phyloP scores from a whole-genome alignment of 148 eudicot genomes.

The Heliamphora exappendiculata region DNA sequence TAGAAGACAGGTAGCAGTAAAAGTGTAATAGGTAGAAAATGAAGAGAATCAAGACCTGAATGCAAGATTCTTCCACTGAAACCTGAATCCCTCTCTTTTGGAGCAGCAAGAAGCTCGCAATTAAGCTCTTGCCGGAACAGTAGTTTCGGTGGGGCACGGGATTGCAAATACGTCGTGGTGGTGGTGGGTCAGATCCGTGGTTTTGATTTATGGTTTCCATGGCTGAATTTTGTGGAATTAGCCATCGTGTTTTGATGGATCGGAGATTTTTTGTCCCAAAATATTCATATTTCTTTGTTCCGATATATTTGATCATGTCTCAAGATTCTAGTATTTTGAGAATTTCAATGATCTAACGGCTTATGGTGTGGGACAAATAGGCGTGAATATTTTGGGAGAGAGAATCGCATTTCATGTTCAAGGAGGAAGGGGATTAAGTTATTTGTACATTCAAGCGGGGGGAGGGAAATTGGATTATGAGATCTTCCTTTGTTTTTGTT shows the following conservation, averaged over 20 bases:
- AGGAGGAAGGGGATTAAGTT: constrained; percentile 2
- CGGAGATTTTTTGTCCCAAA: too few species aligned
- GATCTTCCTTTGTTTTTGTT: not conserved
- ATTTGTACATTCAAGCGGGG: constrained; percentile 22
- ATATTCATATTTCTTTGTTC: too few species aligned
- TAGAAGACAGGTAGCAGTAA: constrained; percentile 52
- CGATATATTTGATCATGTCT: too few species aligned
- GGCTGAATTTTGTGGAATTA: constrained; percentile 32
- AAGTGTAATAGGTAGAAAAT: not conserved
- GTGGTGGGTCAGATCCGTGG: not conserved
- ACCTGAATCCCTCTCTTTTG: not conserved
- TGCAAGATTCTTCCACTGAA: constrained; percentile 13
- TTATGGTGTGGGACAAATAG: too few species aligned
- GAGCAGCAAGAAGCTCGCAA: not conserved
- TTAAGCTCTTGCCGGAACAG: not conserved
- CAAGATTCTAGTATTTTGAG: too few species aligned
- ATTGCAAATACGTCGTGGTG: not conserved
- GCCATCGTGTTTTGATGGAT: constrained; percentile 16
- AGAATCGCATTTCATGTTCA: too few species aligned
- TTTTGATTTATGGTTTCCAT: not conserved
- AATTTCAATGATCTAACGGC: too few species aligned
- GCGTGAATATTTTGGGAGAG: too few species aligned
- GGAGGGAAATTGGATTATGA: constrained; percentile 16
- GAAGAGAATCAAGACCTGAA: not conserved
- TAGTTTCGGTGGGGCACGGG: not conserved